Evolutionary conservation across 1,284 basidiomycete genomes (phyloP).

Genomic region (Apiotrichum sp.): DNA sequence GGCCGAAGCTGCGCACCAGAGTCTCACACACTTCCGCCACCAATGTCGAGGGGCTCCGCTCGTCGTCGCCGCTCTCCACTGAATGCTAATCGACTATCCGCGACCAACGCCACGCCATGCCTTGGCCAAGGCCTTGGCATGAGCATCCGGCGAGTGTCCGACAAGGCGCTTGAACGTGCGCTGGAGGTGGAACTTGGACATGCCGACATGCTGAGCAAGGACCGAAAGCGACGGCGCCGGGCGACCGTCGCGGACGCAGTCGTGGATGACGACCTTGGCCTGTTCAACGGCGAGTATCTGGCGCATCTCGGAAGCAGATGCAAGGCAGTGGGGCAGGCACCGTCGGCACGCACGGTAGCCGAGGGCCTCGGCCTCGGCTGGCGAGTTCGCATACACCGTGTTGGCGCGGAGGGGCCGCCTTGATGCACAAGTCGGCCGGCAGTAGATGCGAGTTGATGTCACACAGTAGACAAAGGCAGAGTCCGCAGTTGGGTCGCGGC

Average conservation of each 20-base stretch:
- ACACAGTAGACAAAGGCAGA: slow-evolving; percentile 10
- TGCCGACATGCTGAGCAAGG: slow-evolving; percentile 1
- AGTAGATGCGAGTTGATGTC: slow-evolving; percentile 6
- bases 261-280: slow-evolving; percentile 5
- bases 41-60: no score
- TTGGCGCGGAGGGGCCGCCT: slow-evolving; percentile 1
- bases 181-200: slow-evolving; percentile 9
- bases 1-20: no score
- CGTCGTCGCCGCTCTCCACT: no score
- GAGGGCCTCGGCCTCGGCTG: neutral
- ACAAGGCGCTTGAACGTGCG: slow-evolving; percentile 8
- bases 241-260: slow-evolving; percentile 2
- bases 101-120: slow-evolving; percentile 2
- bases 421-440: slow-evolving; percentile 6
- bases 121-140: slow-evolving; percentile 3
- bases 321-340: slow-evolving; percentile 7
- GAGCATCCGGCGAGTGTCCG: slow-evolving; percentile 2
- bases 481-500: slow-evolving; percentile 2
- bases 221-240: slow-evolving; percentile 1
- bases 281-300: slow-evolving; percentile 4
- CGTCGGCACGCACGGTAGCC: slow-evolving; percentile 8
- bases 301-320: slow-evolving; percentile 3
- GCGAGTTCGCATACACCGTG: slow-evolving; percentile 1
- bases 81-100: neutral
- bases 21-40: no score